These are phyloP conservation scores for Phytophthora macrochlamydospora DNA, from an alignment of 352 stramenopile genomes.

Conservation along the genomic window DNA sequence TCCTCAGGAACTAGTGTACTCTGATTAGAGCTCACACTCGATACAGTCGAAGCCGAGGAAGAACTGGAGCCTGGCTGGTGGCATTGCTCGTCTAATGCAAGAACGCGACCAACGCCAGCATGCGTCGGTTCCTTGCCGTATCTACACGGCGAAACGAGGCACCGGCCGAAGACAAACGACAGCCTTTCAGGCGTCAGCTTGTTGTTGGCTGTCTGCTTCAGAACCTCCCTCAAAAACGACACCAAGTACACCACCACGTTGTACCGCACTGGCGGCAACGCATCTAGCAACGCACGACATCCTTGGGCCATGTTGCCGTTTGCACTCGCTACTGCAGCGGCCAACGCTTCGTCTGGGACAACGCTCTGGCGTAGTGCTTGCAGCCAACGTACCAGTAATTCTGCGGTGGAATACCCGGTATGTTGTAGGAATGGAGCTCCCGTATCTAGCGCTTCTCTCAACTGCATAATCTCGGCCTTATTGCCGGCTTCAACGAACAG, in stretches of 20 bases:
- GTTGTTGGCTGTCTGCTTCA: constrained; percentile 73
- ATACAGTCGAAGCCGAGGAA: constrained; percentile 48
- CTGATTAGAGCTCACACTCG: constrained; percentile 32
- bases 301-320: constrained; percentile 85
- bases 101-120: constrained; percentile 12
- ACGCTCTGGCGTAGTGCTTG: constrained; percentile 91
- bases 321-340: constrained; percentile 53
- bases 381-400: constrained; percentile 92
- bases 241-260: constrained; percentile 98
- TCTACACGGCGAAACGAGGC: constrained; percentile 63
- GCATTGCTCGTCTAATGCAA: constrained; percentile 27
- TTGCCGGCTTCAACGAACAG: constrained; percentile 80
- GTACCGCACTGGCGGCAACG: constrained; percentile 94
- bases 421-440: constrained; percentile 82
- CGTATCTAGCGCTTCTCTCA: constrained; percentile 94
- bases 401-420: constrained; percentile 90
- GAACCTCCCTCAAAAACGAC: constrained; percentile 95
- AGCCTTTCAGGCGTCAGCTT: constrained; percentile 77
- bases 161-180: constrained; percentile 76
- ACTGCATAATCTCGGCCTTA: constrained; percentile 65
- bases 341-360: constrained; percentile 83
- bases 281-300: constrained; percentile 66
- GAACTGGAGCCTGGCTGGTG: constrained; percentile 28
- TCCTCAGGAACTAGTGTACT: constrained; percentile 59
- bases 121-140: constrained; percentile 18